A percentile compares a stretch with the other conserved stretches of the same genome.
phyloP scores from a whole-genome alignment of 176 grass and related monocot species.

The Elaeis guineensis region DNA sequence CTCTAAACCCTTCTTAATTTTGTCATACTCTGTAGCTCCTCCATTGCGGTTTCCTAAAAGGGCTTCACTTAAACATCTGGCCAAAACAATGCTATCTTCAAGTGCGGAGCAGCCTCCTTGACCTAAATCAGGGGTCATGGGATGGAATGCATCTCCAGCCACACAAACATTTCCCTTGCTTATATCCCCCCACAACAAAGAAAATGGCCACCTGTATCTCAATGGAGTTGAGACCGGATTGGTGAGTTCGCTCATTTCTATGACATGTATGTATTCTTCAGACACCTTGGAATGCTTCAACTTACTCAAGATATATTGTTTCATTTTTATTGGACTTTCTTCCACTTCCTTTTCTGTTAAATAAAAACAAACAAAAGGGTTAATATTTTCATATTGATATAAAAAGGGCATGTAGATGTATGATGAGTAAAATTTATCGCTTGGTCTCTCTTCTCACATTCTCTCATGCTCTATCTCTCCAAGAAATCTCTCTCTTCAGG shows the following conservation, averaged over 20 bases:
- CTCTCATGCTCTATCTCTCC: too few species aligned
- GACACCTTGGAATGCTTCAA: slow-evolving; percentile 26
- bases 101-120: slow-evolving; percentile 63
- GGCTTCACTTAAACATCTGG: slow-evolving; percentile 41
- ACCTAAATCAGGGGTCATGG: slow-evolving; percentile 78
- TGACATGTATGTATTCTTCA: slow-evolving; percentile 13
- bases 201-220: slow-evolving; percentile 44
- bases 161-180: slow-evolving; percentile 53
- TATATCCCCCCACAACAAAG: slow-evolving; percentile 29
- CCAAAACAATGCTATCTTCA: slow-evolving; percentile 52
- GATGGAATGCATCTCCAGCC: slow-evolving; percentile 69
- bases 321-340: slow-evolving; percentile 31
- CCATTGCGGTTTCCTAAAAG: background rate
- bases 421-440: too few species aligned
- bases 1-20: slow-evolving; percentile 25
- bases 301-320: slow-evolving; percentile 29
- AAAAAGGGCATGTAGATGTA: too few species aligned
- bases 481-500: too few species aligned
- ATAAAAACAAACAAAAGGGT: background rate
- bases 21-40: background rate
- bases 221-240: slow-evolving; percentile 40
- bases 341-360: slow-evolving; percentile 22
- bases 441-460: too few species aligned
- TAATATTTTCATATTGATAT: too few species aligned
- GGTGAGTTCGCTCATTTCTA: slow-evolving; percentile 46